Conservation (phyloP, 352 stramenopile species). For the Phytophthora agathidicida region DNA sequence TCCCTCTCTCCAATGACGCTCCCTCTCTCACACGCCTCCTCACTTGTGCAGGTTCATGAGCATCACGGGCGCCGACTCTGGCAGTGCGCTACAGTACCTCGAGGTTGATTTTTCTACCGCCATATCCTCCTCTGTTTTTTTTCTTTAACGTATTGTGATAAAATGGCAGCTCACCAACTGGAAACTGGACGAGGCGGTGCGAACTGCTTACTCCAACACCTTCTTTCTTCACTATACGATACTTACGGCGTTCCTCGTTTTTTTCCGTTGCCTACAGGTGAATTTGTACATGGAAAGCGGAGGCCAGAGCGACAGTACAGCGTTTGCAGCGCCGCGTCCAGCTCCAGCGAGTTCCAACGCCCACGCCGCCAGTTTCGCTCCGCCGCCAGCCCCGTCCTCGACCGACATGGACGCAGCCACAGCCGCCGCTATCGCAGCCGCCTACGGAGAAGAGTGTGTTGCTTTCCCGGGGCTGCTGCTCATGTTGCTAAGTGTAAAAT, state of each 20-base stretch:
- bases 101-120: slow-evolving; percentile 46
- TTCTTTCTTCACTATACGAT: background rate
- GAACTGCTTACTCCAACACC: slow-evolving; percentile 3
- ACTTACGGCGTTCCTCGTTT: no score
- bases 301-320: slow-evolving; percentile 25
- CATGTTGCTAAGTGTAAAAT: background rate
- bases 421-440: slow-evolving; percentile 38
- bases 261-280: slow-evolving; percentile 37
- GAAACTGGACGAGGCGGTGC: slow-evolving; percentile 71
- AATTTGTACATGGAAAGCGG: slow-evolving; percentile 89
- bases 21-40: background rate
- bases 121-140: slow-evolving; percentile 1
- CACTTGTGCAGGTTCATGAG: slow-evolving; percentile 74
- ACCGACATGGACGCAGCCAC: slow-evolving; percentile 32
- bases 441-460: slow-evolving; percentile 47
- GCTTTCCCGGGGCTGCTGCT: background rate
- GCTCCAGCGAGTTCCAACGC: background rate
- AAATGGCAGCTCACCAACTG: slow-evolving; percentile 71
- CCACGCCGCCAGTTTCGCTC: background rate
- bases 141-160: slow-evolving; percentile 13
- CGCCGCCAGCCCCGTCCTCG: slow-evolving; percentile 2
- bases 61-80: slow-evolving; percentile 78
- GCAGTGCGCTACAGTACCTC: slow-evolving; percentile 73
- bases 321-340: slow-evolving; percentile 14
- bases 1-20: background rate